Conservation (phyloP, 768 basidiomycete species). For the Plicaturopsis crispa region DNA sequence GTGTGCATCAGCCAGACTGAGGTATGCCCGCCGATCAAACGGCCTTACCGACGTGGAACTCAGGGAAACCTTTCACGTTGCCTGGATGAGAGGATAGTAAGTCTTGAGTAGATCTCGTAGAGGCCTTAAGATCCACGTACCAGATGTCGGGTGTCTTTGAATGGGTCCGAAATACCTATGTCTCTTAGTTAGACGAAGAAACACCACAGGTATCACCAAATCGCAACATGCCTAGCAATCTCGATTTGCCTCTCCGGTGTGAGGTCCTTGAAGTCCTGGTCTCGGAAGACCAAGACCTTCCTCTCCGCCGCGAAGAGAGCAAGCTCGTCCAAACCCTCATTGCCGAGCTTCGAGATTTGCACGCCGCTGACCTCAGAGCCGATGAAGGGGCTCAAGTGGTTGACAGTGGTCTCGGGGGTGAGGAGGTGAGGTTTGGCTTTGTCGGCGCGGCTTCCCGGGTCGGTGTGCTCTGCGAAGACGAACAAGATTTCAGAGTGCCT, state of each 20-base stretch:
- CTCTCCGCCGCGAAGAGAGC: constrained; percentile 44
- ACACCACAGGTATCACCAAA: neutral
- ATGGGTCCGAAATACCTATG: constrained; percentile 18
- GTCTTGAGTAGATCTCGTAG: no score
- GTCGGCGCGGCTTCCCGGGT: constrained; percentile 40
- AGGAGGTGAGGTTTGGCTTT: constrained; percentile 45
- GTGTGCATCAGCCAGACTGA: no score
- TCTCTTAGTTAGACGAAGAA: no score
- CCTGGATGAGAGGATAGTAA: no score
- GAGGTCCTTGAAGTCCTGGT: constrained; percentile 59
- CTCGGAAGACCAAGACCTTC: constrained; percentile 47
- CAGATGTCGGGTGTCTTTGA: constrained; percentile 17
- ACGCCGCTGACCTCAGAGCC: constrained; percentile 45
- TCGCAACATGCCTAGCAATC: constrained; percentile 29
- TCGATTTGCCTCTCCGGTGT: constrained; percentile 44
- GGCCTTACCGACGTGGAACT: constrained; percentile 46
- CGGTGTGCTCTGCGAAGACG: constrained; percentile 30
- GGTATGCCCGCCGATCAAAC: neutral
- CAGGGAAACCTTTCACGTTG: constrained; percentile 47
- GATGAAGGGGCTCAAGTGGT: constrained; percentile 40
- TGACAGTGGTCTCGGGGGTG: constrained; percentile 25
- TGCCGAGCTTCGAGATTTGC: constrained; percentile 43
- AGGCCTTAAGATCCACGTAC: neutral
- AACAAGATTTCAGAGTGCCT: neutral
- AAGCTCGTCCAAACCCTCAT: constrained; percentile 47